Evolutionary conservation across 1,284 basidiomycete species (phyloP), one percentile per base, ranked within the genome.

Genomic region (Rhodotorula sp.): DNA sequence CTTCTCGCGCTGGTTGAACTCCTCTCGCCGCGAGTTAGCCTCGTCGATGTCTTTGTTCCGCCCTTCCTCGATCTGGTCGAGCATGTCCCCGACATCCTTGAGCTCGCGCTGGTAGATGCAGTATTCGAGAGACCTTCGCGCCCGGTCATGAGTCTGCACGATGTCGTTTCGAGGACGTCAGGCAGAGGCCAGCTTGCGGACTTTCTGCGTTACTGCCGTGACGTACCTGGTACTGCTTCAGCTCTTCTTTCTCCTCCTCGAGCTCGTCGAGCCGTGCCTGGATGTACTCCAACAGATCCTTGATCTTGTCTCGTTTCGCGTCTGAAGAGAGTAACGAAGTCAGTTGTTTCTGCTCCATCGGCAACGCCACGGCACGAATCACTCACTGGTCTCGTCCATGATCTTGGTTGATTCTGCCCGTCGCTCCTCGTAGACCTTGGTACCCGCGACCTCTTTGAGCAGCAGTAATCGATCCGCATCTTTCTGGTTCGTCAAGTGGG

Each of bases 381-480:
- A 74, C 77, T 58, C 43, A 84, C 84, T 82, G n/a, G 97, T 99
- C 80, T 98, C 95, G 57, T 92, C 87, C 91, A 99, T 97, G 81
- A 99, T 96, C 67, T 92, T 90, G 46, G 96, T 85, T 18, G 93
- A 96, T 81, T 99, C 96, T 1, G 91, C 79, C 20, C 97, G 87
- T 64, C 96, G 89, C 79, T 97, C 91, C 82, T 99, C 97, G 81
- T 99, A 99, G 1, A 99, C 94, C 78, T 97, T 93, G 0, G 97
- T 99, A 1, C 97, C 97, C 0, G 97, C 97, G 0, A 99, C 96
- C 81, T 99, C 97, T 80, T 99, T 99, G 63, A 99, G 85, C 23
- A 99, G 86, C 1, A 91, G 89, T 6, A 99, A 86, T 3, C 97
- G 88, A 81, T 99, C 96, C 73, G 90, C 88, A 79, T 99, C 97